Evolutionary conservation across 148 eudicot species (phyloP).

Genomic region (Salicornia ramosissima): DNA sequence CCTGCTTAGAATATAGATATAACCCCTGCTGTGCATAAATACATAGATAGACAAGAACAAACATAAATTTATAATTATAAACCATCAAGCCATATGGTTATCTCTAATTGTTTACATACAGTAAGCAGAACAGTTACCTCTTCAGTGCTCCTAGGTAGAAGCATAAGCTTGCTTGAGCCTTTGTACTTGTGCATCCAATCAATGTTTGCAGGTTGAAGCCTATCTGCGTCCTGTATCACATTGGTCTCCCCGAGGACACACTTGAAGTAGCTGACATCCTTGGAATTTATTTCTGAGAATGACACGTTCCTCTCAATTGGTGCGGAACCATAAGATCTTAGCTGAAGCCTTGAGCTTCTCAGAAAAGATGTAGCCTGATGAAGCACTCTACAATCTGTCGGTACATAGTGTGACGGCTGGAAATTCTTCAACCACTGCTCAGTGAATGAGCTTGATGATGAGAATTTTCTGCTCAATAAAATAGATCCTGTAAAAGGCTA

Average conservation of each 20-base stretch:
- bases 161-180: constrained; percentile 85
- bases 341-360: constrained; percentile 24
- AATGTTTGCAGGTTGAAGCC: constrained; percentile 71
- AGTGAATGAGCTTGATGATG: constrained; percentile 17
- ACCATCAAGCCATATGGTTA: not conserved
- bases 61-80: not conserved
- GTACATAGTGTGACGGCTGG: constrained; percentile 9
- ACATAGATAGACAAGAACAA: not conserved
- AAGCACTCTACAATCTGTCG: constrained; percentile 14
- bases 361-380: constrained; percentile 10
- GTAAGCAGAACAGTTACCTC: constrained; percentile 51
- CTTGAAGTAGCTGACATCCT: constrained; percentile 68
- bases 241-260: constrained; percentile 67
- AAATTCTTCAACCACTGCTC: constrained; percentile 12
- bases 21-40: not conserved
- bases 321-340: constrained; percentile 50
- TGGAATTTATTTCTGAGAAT: constrained; percentile 55
- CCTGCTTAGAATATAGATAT: not conserved
- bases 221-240: constrained; percentile 79
- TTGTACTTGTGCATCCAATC: constrained; percentile 91
- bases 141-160: constrained; percentile 69
- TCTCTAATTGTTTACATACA: not conserved
- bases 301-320: constrained; percentile 44
- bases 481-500: constrained; percentile 34
- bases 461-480: constrained; percentile 12